Conservation (phyloP, 2,329 filamentous ascomycete genomes). For the Fusarium verticillioides region DNA sequence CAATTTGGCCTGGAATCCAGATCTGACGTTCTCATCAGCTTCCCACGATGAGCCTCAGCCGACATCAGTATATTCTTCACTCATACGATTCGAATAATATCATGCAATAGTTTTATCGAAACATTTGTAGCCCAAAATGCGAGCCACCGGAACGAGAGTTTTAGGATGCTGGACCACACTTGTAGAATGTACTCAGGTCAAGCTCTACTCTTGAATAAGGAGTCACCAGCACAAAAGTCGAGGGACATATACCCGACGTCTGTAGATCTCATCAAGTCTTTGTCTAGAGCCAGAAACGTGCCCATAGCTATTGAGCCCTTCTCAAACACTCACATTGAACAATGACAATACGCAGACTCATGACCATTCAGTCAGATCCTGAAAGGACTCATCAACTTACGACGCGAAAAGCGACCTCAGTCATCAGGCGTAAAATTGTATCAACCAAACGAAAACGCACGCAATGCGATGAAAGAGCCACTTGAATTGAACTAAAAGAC, state of each 20-base stretch:
- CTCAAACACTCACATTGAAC: not conserved
- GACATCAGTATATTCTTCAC: too few relatives aligned
- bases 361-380: too few relatives aligned
- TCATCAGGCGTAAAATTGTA: too few relatives aligned
- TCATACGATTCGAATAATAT: too few relatives aligned
- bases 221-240: not conserved
- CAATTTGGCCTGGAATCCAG: not conserved
- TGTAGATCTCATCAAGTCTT: accelerated
- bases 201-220: not conserved
- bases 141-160: not conserved
- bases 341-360: not conserved
- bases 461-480: not conserved
- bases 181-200: not conserved
- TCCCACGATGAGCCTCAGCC: not conserved
- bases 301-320: not conserved
- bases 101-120: too few relatives aligned
- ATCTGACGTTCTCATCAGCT: not conserved
- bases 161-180: not conserved
- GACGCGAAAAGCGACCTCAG: not conserved
- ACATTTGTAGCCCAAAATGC: accelerated
- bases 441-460: too few relatives aligned
- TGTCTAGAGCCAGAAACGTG: not conserved
- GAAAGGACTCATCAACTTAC: not conserved
- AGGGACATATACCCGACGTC: not conserved
- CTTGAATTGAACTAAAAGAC: not conserved